Evolutionary conservation across 2,329 filamentous ascomycete genomes (phyloP), one percentile per base, ranked within the genome.

Genomic region (Aspergillus niger): DNA sequence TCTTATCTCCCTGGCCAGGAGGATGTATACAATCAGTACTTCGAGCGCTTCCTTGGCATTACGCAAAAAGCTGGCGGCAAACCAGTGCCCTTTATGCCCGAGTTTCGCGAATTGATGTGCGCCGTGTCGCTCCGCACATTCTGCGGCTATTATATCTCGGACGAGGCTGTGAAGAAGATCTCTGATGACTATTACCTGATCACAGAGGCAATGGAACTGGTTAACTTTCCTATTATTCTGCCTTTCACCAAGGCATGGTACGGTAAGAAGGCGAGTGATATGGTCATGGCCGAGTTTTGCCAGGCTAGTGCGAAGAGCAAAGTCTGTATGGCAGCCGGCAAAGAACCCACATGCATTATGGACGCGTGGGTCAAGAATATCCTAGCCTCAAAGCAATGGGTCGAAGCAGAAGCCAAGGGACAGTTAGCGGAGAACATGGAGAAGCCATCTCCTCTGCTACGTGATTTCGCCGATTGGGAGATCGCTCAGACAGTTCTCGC

Each of bases 171-270:
- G 69, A 92, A 93, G 83, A 91, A 90, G 80, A 94, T 97, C 63
- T 89, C 92, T 62, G 89, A 95, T 76, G 91, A 97, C 77, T 97
- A 94, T 80, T 96, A 94, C 77, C 86, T 92, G 59, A 93, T 95
- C 70, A 96, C 92, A 5, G 92, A 89, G 54, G 92, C 92, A 20
- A 85, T 97, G 63, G 92, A 97, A 77, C 86, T 97, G 22, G 92
- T 97, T 82, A 97, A 96, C 81, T 92, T 96, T 80, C 92, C 92
- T 59, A 89, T 96, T 77, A 96, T 96, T 73, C 78, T 96, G 49
- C 92, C 92, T 28, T 96, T 86, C 80, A 96, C 91, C 72, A 92
- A 91, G 80, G 90, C 91, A 4, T 97, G 91, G 91, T 91, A 92
- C 70, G 92, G 92, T 68, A 95, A 96, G 83, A 91, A 91, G 77